Percentiles rank a stretch among this genome's conserved stretches.
These are phyloP conservation scores for Cryptococcus hybrid DNA, from an alignment of 1,284 basidiomycete genomes.

Conservation along the genomic window DNA sequence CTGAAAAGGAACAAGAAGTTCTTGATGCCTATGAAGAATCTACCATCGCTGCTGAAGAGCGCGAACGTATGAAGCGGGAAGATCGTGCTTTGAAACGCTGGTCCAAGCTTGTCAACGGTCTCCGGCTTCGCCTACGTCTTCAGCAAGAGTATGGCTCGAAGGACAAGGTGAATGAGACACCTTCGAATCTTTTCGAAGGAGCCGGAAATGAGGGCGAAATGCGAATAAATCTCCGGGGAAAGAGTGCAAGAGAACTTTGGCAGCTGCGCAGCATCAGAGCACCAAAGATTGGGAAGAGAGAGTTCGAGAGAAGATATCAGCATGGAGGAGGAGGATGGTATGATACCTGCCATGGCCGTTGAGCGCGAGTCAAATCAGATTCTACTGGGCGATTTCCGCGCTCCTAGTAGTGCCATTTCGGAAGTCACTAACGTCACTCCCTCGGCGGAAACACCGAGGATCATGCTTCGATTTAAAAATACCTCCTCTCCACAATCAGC, in stretches of 20 bases:
- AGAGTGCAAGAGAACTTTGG: constrained; percentile 31
- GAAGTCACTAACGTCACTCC: not conserved
- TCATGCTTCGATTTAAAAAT: not conserved
- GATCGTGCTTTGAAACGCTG: constrained; percentile 85
- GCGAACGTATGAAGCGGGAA: constrained; percentile 69
- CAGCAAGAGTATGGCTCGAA: constrained; percentile 69
- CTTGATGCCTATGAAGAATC: constrained; percentile 84
- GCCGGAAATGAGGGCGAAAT: too few relatives aligned
- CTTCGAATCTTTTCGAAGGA: not conserved
- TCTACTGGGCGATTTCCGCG: not conserved
- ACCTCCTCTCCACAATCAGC: too few relatives aligned
- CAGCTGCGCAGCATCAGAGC: constrained; percentile 23
- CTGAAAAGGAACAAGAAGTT: constrained; percentile 71
- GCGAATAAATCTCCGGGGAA: not conserved
- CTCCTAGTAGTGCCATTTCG: not conserved
- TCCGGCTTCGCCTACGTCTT: constrained; percentile 78
- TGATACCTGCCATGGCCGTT: not conserved
- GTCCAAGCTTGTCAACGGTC: constrained; percentile 81
- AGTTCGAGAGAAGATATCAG: constrained; percentile 3
- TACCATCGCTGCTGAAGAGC: constrained; percentile 72
- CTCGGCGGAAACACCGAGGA: constrained; percentile 1
- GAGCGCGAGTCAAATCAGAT: not conserved
- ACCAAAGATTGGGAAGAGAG: constrained; percentile 14
- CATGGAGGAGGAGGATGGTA: not conserved
- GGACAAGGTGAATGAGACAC: not conserved